Evolutionary conservation across 805 yeast species (phyloP).

Genomic region (Suhomyces xylopsoci): DNA sequence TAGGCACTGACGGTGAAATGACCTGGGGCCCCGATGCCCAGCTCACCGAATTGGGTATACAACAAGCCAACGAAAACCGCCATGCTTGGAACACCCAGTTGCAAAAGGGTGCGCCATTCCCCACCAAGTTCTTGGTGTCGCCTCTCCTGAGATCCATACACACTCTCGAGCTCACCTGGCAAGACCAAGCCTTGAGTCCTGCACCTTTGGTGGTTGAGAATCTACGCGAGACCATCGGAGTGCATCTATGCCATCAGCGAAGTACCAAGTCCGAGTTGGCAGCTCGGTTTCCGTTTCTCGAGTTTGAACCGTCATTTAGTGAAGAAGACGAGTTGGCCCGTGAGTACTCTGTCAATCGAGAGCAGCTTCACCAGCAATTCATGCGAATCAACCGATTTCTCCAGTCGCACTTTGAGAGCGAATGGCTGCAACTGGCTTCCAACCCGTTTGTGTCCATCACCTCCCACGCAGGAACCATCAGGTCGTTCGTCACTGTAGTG

Average conservation of each 20-base stretch:
- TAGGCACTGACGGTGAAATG: conserved; percentile 24
- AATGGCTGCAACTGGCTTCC: conserved; percentile 4
- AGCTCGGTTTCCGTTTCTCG: conserved; percentile 14
- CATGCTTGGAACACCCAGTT: conserved; percentile 18
- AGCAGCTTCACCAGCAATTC: conserved; percentile 18
- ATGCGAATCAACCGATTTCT: conserved; percentile 19
- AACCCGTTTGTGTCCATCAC: conserved; percentile 18
- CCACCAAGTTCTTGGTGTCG: conserved; percentile 23
- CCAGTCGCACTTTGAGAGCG: conserved; percentile 18
- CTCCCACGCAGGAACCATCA: conserved; percentile 27
- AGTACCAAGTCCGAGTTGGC: conserved; percentile 14
- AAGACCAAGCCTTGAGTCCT: conserved; percentile 13
- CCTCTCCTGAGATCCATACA: conserved; percentile 24
- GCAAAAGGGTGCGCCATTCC: conserved; percentile 21
- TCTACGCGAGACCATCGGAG: conserved; percentile 24
- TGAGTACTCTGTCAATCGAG: conserved; percentile 9
- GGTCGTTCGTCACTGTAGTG: conserved; percentile 22
- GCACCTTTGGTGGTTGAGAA: conserved; percentile 18
- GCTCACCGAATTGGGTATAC: conserved; percentile 21
- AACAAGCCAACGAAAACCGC: conserved; percentile 23
- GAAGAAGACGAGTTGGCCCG: conserved; percentile 18
- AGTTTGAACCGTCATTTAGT: conserved; percentile 18
- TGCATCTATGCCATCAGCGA: conserved; percentile 24
- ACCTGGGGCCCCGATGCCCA: conserved; percentile 26
- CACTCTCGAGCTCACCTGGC: conserved; percentile 21